Conservation (phyloP, 306 rosid species). For the Dryas drummondii region DNA sequence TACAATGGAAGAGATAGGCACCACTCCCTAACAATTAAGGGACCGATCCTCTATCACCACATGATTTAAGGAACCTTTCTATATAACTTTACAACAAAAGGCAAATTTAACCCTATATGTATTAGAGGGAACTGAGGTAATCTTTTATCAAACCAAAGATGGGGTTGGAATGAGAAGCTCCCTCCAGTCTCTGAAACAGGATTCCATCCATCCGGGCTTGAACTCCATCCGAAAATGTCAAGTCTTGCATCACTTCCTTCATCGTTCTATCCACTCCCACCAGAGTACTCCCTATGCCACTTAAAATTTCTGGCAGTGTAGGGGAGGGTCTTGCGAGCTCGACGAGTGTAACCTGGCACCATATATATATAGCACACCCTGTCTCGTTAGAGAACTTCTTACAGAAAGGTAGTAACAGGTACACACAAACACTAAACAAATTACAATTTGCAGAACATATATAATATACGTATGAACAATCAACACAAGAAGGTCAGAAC, state of each 20-base stretch:
- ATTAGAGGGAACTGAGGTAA: constrained; percentile 58
- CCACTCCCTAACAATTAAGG: constrained; percentile 7
- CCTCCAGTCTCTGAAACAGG: constrained; percentile 77
- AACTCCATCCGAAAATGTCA: constrained; percentile 64
- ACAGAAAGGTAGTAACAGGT: neutral
- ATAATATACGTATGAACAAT: too few relatives aligned
- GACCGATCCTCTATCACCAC: neutral
- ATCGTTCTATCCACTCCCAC: constrained; percentile 65
- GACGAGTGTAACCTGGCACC: constrained; percentile 70
- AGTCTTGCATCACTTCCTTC: constrained; percentile 52
- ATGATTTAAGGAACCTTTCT: neutral
- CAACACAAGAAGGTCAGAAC: neutral
- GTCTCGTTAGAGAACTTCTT: too few relatives aligned
- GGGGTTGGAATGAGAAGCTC: constrained; percentile 58
- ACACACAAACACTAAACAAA: too few relatives aligned
- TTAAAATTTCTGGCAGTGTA: constrained; percentile 64
- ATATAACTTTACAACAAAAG: neutral
- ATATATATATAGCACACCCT: neutral
- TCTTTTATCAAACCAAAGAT: constrained; percentile 60
- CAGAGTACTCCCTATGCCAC: constrained; percentile 61
- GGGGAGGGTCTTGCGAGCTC: constrained; percentile 81
- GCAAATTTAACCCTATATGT: neutral
- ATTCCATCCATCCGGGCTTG: constrained; percentile 95
- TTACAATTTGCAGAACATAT: too few relatives aligned
- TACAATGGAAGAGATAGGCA: neutral